Evolutionary conservation across 2,329 filamentous ascomycete genomes (phyloP).

Genomic region (Colletotrichum lentis): DNA sequence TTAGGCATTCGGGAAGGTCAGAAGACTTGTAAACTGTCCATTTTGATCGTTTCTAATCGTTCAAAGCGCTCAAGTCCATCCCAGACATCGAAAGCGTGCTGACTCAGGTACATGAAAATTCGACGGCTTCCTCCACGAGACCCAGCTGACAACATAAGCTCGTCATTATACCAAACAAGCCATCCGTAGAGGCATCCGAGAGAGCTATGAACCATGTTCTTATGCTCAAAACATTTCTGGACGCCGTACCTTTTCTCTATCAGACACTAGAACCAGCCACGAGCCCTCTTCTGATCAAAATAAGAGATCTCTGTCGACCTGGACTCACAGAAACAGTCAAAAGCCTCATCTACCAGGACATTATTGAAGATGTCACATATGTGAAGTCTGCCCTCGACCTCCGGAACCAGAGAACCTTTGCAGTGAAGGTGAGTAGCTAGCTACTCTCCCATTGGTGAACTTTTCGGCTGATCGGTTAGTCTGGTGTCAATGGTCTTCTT

Average conservation of each 20-base stretch:
- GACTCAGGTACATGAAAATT: constrained; percentile 65
- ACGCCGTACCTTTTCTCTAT: constrained; percentile 71
- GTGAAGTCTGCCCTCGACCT: constrained; percentile 83
- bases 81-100: constrained; percentile 82
- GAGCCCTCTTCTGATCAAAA: constrained; percentile 70
- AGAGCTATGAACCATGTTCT: constrained; percentile 87
- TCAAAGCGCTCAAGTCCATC: constrained; percentile 74
- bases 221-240: constrained; percentile 83
- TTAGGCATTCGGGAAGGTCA: constrained; percentile 74
- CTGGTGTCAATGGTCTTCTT: constrained; percentile 83
- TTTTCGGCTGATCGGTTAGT: constrained; percentile 51
- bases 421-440: constrained; percentile 70
- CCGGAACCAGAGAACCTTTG: constrained; percentile 89
- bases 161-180: constrained; percentile 75
- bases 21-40: constrained; percentile 7
- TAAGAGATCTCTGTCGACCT: constrained; percentile 74
- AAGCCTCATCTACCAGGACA: constrained; percentile 70
- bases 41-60: constrained; percentile 35
- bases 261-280: constrained; percentile 71
- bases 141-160: constrained; percentile 59
- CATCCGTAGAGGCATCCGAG: constrained; percentile 74
- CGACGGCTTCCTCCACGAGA: not conserved
- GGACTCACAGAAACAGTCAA: constrained; percentile 68
- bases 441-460: not conserved
- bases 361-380: constrained; percentile 84